Base-by-base conservation (phyloP, 2,329 filamentous ascomycete species). In the Verticillium klebahnii region DNA sequence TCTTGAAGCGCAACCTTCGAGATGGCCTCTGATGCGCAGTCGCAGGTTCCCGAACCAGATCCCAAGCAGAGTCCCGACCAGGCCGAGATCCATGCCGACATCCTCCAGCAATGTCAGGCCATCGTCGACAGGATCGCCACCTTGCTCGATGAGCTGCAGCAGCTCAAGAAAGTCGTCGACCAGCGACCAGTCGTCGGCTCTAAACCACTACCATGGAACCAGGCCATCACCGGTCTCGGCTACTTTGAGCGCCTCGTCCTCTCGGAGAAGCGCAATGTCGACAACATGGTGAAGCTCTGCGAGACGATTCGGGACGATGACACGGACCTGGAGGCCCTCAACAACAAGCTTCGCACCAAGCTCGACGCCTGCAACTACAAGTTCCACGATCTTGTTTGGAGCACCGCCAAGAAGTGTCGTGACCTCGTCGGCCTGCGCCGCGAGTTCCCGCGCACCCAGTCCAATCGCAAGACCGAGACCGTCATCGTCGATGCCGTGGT, bases 301-400 rank as follows among this genome's bases (percentile, higher is more conserved):
- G 50, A 45, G 23, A 23, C 17, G 3, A 57, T 14, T 1, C 54
- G 19, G 25, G 15, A n/a, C 14, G 61, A 57, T 6, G 17, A 23
- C 12, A 40, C n/a, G 5, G 64, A 58, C 1, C 36, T 58, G 12
- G 61, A 61, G 5, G 52, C 45, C 9, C 32, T 65, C 14, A 59
- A 65, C 37, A 59, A 58, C 17, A 60, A 32, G 52, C 34, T 62
- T 7, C 29, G 63, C 23, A 8, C 61, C 34, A 56, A 62, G 37
- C 61, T 66, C 9, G 63, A 66, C 9, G 64, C 64, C 8, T 63
- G 61, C 12, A 66, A 66, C 37, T 62, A 63, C 58, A 65, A 63
- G 19, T 66, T 66, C 31, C 63, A 66, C 25, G 63, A 66, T 29
- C 60, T 60, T 4, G 61, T 66, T 6, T 66, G 64, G 64, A 63